These are phyloP conservation scores for Ophiostoma fasciatum DNA, from an alignment of 2,329 filamentous ascomycete genomes.

Conservation along the genomic window DNA sequence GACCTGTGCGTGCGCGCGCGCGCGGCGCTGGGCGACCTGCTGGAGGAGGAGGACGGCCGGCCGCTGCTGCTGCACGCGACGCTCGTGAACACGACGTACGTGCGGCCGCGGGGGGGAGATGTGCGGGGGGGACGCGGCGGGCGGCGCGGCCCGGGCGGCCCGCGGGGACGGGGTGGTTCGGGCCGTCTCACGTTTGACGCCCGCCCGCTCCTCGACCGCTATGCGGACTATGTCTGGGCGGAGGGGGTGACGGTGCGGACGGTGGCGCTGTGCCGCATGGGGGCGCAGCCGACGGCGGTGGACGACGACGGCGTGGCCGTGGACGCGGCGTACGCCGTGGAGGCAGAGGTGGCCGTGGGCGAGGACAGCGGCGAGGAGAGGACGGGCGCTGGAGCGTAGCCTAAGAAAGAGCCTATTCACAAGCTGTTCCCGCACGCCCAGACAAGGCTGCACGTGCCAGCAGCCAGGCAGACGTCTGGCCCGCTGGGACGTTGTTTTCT, in stretches of 20 bases:
- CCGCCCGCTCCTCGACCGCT: constrained; percentile 39
- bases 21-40: constrained; percentile 37
- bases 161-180: constrained; percentile 11
- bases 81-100: constrained; percentile 73
- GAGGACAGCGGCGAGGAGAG: too few species aligned
- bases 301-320: constrained; percentile 33
- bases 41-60: constrained; percentile 43
- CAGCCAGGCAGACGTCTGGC: too few species aligned
- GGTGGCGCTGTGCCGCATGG: constrained; percentile 76
- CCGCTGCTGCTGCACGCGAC: constrained; percentile 70
- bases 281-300: constrained; percentile 45
- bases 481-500: too few species aligned
- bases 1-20: constrained; percentile 43
- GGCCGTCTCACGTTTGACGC: constrained; percentile 36
- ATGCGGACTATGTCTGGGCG: constrained; percentile 56
- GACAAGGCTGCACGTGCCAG: too few species aligned
- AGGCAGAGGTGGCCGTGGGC: constrained; percentile 34
- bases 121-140: constrained; percentile 9
- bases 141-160: constrained; percentile 12
- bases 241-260: constrained; percentile 49
- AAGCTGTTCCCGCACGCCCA: too few species aligned
- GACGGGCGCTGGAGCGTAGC: too few species aligned
- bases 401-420: too few species aligned
- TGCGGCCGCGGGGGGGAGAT: constrained; percentile 31
- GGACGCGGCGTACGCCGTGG: constrained; percentile 39